Evolutionary conservation across 768 basidiomycete genomes (phyloP).

Genomic region (Serendipita sp.): DNA sequence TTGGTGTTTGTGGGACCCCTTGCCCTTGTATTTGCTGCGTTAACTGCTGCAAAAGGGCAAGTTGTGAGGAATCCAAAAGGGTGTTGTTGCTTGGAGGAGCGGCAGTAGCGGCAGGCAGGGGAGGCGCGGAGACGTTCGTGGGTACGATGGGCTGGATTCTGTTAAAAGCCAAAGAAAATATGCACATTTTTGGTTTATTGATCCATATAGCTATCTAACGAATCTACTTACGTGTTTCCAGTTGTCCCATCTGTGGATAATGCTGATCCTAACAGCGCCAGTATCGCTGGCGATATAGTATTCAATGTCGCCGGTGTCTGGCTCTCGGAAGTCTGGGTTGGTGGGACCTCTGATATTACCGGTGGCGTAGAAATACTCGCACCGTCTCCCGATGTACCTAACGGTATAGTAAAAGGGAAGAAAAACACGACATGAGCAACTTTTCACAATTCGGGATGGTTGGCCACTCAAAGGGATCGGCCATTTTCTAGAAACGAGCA

Average conservation of each 20-base stretch:
- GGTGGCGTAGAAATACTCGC: background rate
- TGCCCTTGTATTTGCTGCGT: conserved; percentile 39
- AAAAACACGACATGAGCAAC: conserved; percentile 29
- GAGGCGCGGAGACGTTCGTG: conserved; percentile 20
- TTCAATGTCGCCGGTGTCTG: background rate
- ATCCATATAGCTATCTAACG: background rate
- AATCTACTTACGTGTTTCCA: background rate
- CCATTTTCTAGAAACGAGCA: conserved; percentile 19
- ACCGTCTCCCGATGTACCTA: conserved; percentile 2
- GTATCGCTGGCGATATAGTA: conserved; percentile 4
- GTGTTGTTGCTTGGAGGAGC: conserved; percentile 12
- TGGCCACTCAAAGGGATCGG: conserved; percentile 55
- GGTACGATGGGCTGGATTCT: conserved; percentile 13
- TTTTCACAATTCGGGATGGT: conserved; percentile 55
- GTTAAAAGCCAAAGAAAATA: background rate
- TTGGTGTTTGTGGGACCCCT: background rate
- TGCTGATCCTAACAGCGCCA: conserved; percentile 21
- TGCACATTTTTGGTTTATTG: background rate
- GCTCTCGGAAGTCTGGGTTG: background rate
- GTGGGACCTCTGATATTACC: background rate
- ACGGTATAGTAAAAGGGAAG: conserved; percentile 14
- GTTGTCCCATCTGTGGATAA: conserved; percentile 12
- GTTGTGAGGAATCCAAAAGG: conserved; percentile 36
- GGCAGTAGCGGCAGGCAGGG: conserved; percentile 14
- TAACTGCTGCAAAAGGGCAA: conserved; percentile 64